Conservation (phyloP, 2,329 filamentous ascomycete genomes). For the Neopestalotiopsis sp. region DNA sequence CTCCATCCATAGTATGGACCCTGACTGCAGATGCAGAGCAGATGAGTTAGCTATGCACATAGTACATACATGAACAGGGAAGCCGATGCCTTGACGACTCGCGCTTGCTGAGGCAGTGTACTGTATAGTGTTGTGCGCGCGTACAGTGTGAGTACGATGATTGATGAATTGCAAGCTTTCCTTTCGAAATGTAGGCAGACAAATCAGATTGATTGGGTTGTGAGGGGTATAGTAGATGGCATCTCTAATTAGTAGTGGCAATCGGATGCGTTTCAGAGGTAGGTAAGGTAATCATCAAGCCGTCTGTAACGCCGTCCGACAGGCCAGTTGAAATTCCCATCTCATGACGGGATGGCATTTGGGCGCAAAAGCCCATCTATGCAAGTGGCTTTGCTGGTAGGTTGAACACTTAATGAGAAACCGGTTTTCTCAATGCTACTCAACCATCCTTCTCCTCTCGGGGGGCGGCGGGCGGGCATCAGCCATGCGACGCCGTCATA, state of each 20-base stretch:
- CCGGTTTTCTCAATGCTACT: constrained; percentile 10
- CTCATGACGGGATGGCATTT: constrained; percentile 7
- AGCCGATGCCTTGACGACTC: not conserved
- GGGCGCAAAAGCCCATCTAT: constrained; percentile 1
- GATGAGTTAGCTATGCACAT: no score
- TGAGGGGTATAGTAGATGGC: not conserved
- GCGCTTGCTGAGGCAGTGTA: not conserved
- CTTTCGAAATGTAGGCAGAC: not conserved
- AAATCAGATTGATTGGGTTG: not conserved
- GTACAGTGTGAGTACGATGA: no score
- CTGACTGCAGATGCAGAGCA: not conserved
- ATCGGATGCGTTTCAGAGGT: not conserved
- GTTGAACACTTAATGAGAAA: not conserved
- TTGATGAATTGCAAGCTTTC: not conserved
- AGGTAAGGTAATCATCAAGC: not conserved
- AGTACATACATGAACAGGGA: not conserved
- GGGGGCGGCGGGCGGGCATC: not conserved
- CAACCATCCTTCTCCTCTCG: not conserved
- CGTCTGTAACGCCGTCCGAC: not conserved
- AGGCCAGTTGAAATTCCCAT: constrained; percentile 1
- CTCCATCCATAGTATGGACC: not conserved
- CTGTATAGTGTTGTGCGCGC: not conserved
- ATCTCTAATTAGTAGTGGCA: not conserved
- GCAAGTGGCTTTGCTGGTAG: not conserved
- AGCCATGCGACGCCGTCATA: not conserved